A percentile compares a stretch with the other conserved stretches of the same genome.
Conservation (phyloP, 129 eudicot genomes). For the Flaveria ramosissima region DNA sequence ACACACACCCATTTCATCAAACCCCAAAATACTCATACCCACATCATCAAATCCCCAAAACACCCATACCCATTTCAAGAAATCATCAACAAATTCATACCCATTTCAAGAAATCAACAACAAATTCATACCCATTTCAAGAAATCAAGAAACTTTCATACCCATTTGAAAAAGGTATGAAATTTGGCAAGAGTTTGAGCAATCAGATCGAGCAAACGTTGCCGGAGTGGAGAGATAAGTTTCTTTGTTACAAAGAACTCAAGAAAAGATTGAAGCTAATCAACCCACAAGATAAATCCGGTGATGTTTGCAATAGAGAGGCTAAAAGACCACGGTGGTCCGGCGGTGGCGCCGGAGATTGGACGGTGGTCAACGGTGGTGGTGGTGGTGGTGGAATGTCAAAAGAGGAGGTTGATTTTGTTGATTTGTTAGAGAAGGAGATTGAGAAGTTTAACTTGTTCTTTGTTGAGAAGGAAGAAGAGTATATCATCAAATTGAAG, state of each 20-base stretch:
- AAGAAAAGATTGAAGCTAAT: slow-evolving; percentile 70
- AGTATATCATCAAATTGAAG: slow-evolving; percentile 80
- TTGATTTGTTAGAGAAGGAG: slow-evolving; percentile 76
- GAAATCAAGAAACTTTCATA: neutral
- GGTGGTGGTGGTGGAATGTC: slow-evolving; percentile 38
- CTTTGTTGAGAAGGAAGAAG: slow-evolving; percentile 85
- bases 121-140: neutral
- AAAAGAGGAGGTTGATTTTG: slow-evolving; percentile 63
- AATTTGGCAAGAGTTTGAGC: slow-evolving; percentile 87
- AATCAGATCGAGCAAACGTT: slow-evolving; percentile 78
- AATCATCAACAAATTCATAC: slow-evolving; percentile 4
- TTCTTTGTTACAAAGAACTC: slow-evolving; percentile 79
- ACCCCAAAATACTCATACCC: slow-evolving; percentile 19
- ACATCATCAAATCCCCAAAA: neutral
- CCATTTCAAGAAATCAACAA: slow-evolving; percentile 4
- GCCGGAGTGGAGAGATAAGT: slow-evolving; percentile 93
- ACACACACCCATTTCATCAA: slow-evolving; percentile 17
- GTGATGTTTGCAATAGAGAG: slow-evolving; percentile 27
- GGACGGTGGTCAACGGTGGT: slow-evolving; percentile 30
- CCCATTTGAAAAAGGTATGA: slow-evolving; percentile 42
- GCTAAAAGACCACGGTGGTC: slow-evolving; percentile 42
- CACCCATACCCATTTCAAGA: slow-evolving; percentile 5
- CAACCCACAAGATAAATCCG: slow-evolving; percentile 39
- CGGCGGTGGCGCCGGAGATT: slow-evolving; percentile 34
- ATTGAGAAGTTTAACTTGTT: slow-evolving; percentile 78